Evolutionary conservation across 768 basidiomycete genomes (phyloP).

Genomic region (Lactifluus piperatus): DNA sequence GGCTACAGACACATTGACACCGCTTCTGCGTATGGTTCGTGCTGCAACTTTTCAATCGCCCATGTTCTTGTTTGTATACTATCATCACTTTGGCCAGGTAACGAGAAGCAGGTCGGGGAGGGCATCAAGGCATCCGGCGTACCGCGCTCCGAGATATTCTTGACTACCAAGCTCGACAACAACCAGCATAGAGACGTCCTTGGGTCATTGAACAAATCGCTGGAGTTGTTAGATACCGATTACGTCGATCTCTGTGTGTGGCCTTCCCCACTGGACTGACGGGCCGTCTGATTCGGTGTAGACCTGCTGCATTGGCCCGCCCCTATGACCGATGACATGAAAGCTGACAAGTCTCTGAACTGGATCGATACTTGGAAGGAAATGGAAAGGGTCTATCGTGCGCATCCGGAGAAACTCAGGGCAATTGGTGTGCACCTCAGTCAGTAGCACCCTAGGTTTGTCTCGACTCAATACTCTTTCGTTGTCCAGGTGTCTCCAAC

Average conservation of each 20-base stretch:
- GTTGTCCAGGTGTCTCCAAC: slow-evolving; percentile 53
- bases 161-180: slow-evolving; percentile 69
- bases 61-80: neutral
- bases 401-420: slow-evolving; percentile 60
- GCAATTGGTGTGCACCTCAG: slow-evolving; percentile 49
- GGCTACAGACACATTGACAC: slow-evolving; percentile 75
- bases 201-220: slow-evolving; percentile 59
- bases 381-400: slow-evolving; percentile 62
- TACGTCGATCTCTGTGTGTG: slow-evolving; percentile 72
- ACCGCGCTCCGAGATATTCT: slow-evolving; percentile 62
- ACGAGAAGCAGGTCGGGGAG: slow-evolving; percentile 74
- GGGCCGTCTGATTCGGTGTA: slow-evolving; percentile 21
- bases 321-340: slow-evolving; percentile 50
- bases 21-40: slow-evolving; percentile 48
- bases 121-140: slow-evolving; percentile 74
- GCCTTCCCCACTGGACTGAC: neutral
- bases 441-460: too few relatives aligned
- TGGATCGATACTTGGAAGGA: slow-evolving; percentile 75
- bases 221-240: slow-evolving; percentile 56
- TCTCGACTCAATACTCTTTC: slow-evolving; percentile 10
- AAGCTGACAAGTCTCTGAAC: slow-evolving; percentile 45
- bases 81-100: slow-evolving; percentile 27
- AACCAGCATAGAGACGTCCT: slow-evolving; percentile 49
- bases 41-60: neutral
- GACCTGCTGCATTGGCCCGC: slow-evolving; percentile 83